Percentiles rank a stretch among this genome's conserved stretches.
Evolutionary conservation across 768 basidiomycete species (phyloP).

Genomic region (Naganishia vaughanmartiniae): DNA sequence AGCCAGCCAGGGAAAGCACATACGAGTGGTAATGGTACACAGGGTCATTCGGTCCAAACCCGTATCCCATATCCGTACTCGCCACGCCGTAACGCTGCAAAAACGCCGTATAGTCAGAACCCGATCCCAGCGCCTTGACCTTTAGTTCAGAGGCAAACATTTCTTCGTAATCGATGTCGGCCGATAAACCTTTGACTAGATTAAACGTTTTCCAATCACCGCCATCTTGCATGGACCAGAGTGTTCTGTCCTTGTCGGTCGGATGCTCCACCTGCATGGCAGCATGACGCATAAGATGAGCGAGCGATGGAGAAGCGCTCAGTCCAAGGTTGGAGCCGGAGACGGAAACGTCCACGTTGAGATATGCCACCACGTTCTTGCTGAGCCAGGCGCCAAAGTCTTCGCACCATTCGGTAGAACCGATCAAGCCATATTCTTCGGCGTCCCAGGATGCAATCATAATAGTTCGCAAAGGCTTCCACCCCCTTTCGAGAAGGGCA

Average conservation of each 20-base stretch:
- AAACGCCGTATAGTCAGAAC: slow-evolving; percentile 90
- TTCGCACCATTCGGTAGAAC: slow-evolving; percentile 90
- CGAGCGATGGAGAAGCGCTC: slow-evolving; percentile 73
- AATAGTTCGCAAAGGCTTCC: slow-evolving; percentile 78
- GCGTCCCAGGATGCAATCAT: slow-evolving; percentile 74
- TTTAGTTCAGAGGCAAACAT: slow-evolving; percentile 45
- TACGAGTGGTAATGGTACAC: slow-evolving; percentile 64
- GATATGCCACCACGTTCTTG: slow-evolving; percentile 75
- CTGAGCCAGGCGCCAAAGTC: slow-evolving; percentile 81
- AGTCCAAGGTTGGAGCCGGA: slow-evolving; percentile 61
- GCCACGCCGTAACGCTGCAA: slow-evolving; percentile 72
- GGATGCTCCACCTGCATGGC: slow-evolving; percentile 75
- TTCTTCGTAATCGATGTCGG: slow-evolving; percentile 35
- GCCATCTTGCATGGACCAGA: slow-evolving; percentile 76
- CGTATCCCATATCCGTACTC: slow-evolving; percentile 47
- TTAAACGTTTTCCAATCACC: slow-evolving; percentile 56
- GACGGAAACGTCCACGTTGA: slow-evolving; percentile 75
- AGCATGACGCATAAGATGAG: slow-evolving; percentile 66
- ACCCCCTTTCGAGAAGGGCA: slow-evolving; percentile 64
- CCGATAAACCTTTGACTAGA: slow-evolving; percentile 23
- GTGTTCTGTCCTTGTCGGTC: slow-evolving; percentile 61
- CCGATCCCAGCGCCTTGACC: slow-evolving; percentile 67
- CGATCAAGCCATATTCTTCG: slow-evolving; percentile 60
- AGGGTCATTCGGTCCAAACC: slow-evolving; percentile 51
- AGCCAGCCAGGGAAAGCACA: background rate